Conservation (phyloP, 331 rosid species). For the Malus hybrid region DNA sequence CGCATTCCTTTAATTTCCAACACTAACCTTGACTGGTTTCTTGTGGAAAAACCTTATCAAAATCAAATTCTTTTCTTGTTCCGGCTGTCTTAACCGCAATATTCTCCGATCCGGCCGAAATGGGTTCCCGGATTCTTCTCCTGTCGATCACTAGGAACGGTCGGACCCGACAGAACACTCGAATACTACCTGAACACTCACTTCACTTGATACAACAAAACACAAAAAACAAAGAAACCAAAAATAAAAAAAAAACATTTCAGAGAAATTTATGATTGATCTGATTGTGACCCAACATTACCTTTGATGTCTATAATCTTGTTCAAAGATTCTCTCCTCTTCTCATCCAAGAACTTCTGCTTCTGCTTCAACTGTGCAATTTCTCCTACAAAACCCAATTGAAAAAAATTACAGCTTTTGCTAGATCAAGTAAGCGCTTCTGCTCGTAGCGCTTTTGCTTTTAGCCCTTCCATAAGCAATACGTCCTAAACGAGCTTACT, state of each 20-base stretch:
- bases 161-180: slow-evolving; percentile 82
- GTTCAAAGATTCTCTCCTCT: slow-evolving; percentile 70
- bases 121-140: slow-evolving; percentile 42
- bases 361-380: slow-evolving; percentile 53
- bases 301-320: slow-evolving; percentile 91
- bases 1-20: not conserved
- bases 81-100: slow-evolving; percentile 54
- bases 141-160: slow-evolving; percentile 40
- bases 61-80: slow-evolving; percentile 63
- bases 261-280: not conserved
- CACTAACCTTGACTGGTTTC: slow-evolving; percentile 79
- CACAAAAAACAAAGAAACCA: not conserved
- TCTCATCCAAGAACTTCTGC: slow-evolving; percentile 36
- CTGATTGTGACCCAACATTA: slow-evolving; percentile 12
- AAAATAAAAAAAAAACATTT: not conserved
- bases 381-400: slow-evolving; percentile 48
- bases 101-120: slow-evolving; percentile 56
- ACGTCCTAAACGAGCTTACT: too few relatives aligned
- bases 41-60: slow-evolving; percentile 71
- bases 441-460: too few relatives aligned
- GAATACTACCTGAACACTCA: slow-evolving; percentile 57
- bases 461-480: too few relatives aligned
- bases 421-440: too few relatives aligned
- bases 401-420: not conserved
- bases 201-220: slow-evolving; percentile 3